A percentile compares a stretch with the other conserved stretches of the same genome.
phyloP scores from a whole-genome alignment of 345 rosid genomes.

The Microthlaspi erraticum region DNA sequence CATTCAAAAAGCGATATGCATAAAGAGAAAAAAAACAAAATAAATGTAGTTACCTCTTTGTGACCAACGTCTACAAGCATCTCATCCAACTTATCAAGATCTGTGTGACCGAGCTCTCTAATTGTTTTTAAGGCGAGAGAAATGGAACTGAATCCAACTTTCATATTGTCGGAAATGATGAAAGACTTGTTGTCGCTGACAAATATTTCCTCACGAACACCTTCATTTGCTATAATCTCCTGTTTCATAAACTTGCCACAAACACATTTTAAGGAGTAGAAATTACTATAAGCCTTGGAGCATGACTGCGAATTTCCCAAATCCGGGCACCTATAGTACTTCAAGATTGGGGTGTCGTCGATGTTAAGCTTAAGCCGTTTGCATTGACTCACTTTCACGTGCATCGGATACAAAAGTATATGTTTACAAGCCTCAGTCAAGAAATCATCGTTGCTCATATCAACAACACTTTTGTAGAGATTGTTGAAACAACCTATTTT shows the following conservation, averaged over 20 bases:
- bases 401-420: conserved; percentile 21
- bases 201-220: conserved; percentile 3
- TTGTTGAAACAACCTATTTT: conserved; percentile 32
- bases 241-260: conserved; percentile 23
- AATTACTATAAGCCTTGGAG: conserved; percentile 6
- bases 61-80: conserved; percentile 6
- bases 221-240: background rate
- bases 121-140: background rate
- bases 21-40: too few relatives aligned
- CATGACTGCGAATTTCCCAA: background rate
- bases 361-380: background rate
- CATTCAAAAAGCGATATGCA: background rate
- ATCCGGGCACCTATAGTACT: conserved; percentile 11
- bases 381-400: background rate
- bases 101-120: conserved; percentile 6
- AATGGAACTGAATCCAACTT: background rate
- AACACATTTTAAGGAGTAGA: background rate
- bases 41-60: conserved; percentile 8
- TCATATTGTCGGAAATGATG: conserved; percentile 18
- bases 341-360: background rate
- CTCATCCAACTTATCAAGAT: conserved; percentile 10
- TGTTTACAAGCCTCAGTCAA: conserved; percentile 1
- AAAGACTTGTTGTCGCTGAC: background rate
- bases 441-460: background rate
- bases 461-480: conserved; percentile 22